Base-by-base conservation (phyloP, 495 filamentous ascomycete species). In the Jackrogersella minutella region DNA sequence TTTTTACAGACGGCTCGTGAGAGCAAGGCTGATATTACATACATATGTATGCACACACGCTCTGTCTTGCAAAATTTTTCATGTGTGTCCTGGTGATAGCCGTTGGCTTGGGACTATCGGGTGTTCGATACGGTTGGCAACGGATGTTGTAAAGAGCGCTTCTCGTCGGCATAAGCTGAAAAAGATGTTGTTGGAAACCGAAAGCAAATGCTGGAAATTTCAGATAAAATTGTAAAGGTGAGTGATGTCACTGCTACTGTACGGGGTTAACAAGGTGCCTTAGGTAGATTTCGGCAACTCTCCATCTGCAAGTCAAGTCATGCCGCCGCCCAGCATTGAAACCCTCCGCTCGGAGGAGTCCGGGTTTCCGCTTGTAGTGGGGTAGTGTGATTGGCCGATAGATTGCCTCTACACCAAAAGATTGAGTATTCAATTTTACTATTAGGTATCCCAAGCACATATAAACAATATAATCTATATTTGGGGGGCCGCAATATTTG, bases 11-110 rank as follows among this genome's bases (percentile, higher is more conserved):
- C 9, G 13, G 28, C 43, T 33, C 50, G 54, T 50, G 54, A 37
- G 66, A 64, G 28, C 66, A 51, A 69, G 66, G 66, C 60, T 68
- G 65, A 68, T 62, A 59, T 59, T 59, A 62, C 53, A 58, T 47
- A 58, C 26, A 5, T 19, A n/a, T 24, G 2, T 13, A 10, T 16
- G 14, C n/a, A 26, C 14, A 3, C 13, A 59, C 36, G 24, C 34
- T 34, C 24, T 22, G 31, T 37, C 13, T 40, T 33, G 21, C 50
- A 40, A 66, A 61, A 54, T 62, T 21, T 37, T 51, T 11, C 17
- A 4, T n/a, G n/a, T n/a, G 26, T 39, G 37, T 62, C 56, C 52
- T 56, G 64, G 47, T 53, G 41, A 30, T 62, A 14, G 19, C 21
- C 22, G 21, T 51, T 49, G 34, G 39, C 2, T 64, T 49, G 55